Base-by-base conservation (phyloP, 2,329 filamentous ascomycete genomes). In the Metarhizium rileyi region DNA sequence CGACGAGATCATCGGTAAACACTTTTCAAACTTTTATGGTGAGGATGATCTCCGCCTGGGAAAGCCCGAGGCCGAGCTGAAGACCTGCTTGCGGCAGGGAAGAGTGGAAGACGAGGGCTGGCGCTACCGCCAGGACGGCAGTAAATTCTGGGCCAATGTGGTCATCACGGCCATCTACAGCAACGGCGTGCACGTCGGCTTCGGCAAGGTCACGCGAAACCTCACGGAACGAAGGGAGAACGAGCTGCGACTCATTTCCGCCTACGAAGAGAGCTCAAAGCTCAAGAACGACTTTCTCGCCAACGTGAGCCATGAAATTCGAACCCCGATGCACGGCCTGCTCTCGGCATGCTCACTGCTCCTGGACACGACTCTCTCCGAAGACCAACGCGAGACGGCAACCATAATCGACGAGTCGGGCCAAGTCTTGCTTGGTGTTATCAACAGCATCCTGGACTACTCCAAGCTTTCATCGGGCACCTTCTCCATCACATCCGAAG, bases 381-480 rank as follows among this genome's bases (percentile, higher is more conserved):
- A 70, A 1, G 70, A 78, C 40, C 80, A 83, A 60, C 69, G 70
- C 22, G 78, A 83, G 50, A 75, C 75, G 40, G 71, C 76, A 1
- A 67, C 69, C 38, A 77, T 82, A 43, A 77, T 83, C 49, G 71
- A 79, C 54, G 77, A 81, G 50, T 82, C 79, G 0, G 78, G 76
- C 2, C 71, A 75, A 20, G 68, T 81, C 2, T 66, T 83, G 22
- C 63, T 83, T 18, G 75, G 78, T 53, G 73, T 83, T 45, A 82
- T 84, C 60, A 82, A 84, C 57, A 78, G 83, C 52, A 80, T 84
- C 43, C 69, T 84, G n/a, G 80, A 84, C 63, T 83, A 81, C 57
- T 82, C 80, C 9, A 83, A 83, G 55, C 67, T 83, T 5, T 73
- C 76, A 0, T 78, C 78, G 0, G 77, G 78, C n/a, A 73, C 70